Evolutionary conservation across 306 rosid species (phyloP).

Genomic region (Fagus sylvatica): DNA sequence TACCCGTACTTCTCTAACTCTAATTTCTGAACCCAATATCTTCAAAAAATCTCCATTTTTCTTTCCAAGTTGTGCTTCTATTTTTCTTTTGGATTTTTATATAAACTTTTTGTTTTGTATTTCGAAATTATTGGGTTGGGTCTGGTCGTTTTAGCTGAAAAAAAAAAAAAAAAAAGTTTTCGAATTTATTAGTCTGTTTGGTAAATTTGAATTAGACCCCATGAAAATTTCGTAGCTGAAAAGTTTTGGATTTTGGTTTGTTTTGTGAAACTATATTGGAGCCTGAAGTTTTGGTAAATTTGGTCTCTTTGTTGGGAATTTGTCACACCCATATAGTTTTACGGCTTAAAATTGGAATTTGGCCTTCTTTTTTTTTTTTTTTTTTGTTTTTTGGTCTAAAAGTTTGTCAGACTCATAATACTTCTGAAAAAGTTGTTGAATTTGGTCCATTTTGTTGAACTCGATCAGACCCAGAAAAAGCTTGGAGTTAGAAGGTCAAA

Average conservation of each 20-base stretch:
- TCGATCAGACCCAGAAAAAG: conserved; percentile 2
- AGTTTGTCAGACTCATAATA: not conserved
- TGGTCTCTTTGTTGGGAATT: not conserved
- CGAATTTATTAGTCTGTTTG: not conserved
- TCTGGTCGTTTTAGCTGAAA: not conserved
- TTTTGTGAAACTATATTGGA: not conserved
- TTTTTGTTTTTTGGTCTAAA: not conserved
- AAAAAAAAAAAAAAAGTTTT: not conserved
- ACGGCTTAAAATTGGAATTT: not conserved
- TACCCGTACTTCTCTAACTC: not conserved
- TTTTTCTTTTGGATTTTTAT: not conserved
- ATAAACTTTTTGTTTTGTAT: not conserved
- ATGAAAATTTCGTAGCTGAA: not conserved
- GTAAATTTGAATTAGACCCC: not conserved
- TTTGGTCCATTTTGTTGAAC: not conserved
- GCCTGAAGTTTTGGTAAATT: not conserved
- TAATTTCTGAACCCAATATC: not conserved
- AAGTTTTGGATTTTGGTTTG: conserved; percentile 3
- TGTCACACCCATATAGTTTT: not conserved
- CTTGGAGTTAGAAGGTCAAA: not conserved
- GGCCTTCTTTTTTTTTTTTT: not conserved
- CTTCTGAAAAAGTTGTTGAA: not conserved
- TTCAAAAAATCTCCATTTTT: too few relatives aligned
- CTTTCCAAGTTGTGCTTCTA: not conserved
- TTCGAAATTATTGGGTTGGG: not conserved